Evolutionary conservation across 2,329 filamentous ascomycete species (phyloP).

Genomic region (Drechslerella dactyloides): DNA sequence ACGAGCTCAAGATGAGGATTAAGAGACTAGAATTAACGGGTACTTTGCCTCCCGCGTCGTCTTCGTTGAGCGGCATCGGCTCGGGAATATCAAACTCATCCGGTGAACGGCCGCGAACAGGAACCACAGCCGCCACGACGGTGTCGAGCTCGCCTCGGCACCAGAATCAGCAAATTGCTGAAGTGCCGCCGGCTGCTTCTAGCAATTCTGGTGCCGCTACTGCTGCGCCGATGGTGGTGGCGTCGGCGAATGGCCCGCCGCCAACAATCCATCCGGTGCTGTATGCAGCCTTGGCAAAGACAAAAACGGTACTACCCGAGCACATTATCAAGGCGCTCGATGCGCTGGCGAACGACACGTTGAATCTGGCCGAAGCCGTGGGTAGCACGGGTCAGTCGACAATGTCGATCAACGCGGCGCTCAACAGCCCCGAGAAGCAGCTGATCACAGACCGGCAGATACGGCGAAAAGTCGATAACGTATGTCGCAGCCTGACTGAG

Average conservation of each 20-base stretch:
- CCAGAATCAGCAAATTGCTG: conserved; percentile 58
- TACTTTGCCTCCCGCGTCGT: conserved; percentile 79
- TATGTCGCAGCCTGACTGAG: conserved; percentile 91
- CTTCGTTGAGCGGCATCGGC: conserved; percentile 77
- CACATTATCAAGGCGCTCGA: conserved; percentile 82
- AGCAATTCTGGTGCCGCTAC: not conserved
- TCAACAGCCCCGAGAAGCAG: conserved; percentile 55
- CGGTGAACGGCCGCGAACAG: conserved; percentile 84
- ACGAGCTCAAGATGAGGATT: conserved; percentile 92
- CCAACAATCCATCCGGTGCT: conserved; percentile 76
- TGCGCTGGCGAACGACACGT: conserved; percentile 78
- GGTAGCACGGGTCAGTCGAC: conserved; percentile 70
- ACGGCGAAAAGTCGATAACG: conserved; percentile 85
- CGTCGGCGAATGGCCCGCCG: conserved; percentile 59
- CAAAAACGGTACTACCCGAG: conserved; percentile 71
- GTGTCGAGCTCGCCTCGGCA: conserved; percentile 88
- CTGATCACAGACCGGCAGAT: conserved; percentile 79
- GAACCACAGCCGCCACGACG: conserved; percentile 87
- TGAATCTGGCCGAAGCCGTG: conserved; percentile 78
- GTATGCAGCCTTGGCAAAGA: conserved; percentile 79
- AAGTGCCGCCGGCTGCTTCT: conserved; percentile 19
- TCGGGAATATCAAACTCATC: conserved; percentile 69
- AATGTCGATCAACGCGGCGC: conserved; percentile 59
- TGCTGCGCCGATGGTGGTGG: conserved; percentile 60
- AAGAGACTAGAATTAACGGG: conserved; percentile 87